Evolutionary conservation across 768 basidiomycete species (phyloP), one percentile per base, ranked within the genome.

Genomic region (Hygrocybe punicea): DNA sequence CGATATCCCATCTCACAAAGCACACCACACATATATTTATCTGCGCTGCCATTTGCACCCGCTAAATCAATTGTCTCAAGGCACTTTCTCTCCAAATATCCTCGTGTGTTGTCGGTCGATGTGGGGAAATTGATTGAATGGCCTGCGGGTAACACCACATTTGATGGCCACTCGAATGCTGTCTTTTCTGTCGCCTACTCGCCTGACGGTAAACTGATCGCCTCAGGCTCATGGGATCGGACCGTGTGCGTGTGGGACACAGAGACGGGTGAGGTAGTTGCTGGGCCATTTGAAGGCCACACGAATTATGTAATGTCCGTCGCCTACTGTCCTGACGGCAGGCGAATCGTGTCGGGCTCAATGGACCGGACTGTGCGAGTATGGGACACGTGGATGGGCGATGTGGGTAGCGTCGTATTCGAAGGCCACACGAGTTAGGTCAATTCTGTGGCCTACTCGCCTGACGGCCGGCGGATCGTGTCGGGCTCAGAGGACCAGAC

Each of bases 361-460:
- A 74, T 78, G 65, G 81, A 82, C 71, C 75, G 78, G 61, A 80
- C 78, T 13, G 67, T 82, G 17, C 73, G 75, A 10, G 70, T 81
- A 8, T 56, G 55, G 55, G 36, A 51, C 16, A 8, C 42, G 6
- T n/a, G 54, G 29, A 60, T 58, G 10, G 46, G 46, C n/a, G 23
- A 71, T 39, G 21, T 14, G 7, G 39, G 39, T 6, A 6, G 9
- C 5, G 33, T 4, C 3, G 16, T 21, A 17, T 25, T 95, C 57
- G 73, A 81, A 44, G 91, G 91, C 0, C 92, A 94, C 68, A 79
- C 78, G 53, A 89, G 93, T 65, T 86, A 85, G 11, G 63, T 70
- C 29, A 56, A 49, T 13, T 63, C 63, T 23, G 63, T 71, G 13
- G 58, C 62, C 19, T 65, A 69, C 59, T 68, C 69, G 8, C 64